Evolutionary conservation across 768 basidiomycete species (phyloP).

Genomic region (Suillus fuscotomentosus): DNA sequence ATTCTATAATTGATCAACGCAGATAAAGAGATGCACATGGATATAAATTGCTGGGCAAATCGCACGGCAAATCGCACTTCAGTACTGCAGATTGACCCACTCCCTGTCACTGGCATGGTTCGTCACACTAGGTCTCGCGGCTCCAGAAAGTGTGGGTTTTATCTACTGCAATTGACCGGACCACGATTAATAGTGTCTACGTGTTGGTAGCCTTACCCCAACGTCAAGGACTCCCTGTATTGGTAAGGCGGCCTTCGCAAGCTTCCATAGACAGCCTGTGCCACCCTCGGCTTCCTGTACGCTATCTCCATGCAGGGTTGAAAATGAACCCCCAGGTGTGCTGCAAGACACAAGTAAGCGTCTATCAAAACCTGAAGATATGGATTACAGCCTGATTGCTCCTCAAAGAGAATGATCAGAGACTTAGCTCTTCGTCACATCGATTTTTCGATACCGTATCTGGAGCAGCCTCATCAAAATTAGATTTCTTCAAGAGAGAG

Average conservation of each 20-base stretch:
- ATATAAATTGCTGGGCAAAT: background rate
- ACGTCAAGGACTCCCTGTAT: background rate
- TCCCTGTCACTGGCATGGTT: background rate
- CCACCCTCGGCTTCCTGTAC: background rate
- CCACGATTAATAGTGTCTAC: no score
- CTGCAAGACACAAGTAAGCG: background rate
- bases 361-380: background rate
- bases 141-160: background rate
- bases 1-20: background rate
- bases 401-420: background rate
- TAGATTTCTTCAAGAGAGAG: constrained; percentile 1
- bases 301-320: background rate
- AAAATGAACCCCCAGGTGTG: background rate
- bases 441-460: background rate
- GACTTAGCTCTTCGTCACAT: background rate
- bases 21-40: background rate
- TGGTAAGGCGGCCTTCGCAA: background rate
- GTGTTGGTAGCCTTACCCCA: background rate
- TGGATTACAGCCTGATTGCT: background rate
- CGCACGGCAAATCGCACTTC: background rate
- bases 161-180: background rate
- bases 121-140: background rate
- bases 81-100: background rate
- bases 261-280: background rate
- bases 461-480: background rate